Evolutionary conservation across 805 yeast genomes (phyloP).

Genomic region (Brettanomyces naardenensis): DNA sequence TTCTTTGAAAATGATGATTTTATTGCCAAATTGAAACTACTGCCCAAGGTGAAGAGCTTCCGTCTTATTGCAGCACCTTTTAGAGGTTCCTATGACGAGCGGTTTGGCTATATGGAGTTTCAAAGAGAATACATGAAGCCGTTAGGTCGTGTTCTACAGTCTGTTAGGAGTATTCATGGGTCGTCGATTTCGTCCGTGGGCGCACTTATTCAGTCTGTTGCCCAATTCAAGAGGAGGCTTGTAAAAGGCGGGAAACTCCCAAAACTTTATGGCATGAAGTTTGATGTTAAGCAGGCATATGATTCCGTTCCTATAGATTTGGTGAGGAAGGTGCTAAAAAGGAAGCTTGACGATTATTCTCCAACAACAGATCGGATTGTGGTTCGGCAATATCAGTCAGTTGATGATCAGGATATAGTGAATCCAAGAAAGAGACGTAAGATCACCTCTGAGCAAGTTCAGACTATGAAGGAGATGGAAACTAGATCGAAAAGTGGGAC

Average conservation of each 20-base stretch:
- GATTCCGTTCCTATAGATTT: slow-evolving; percentile 55
- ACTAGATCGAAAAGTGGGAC: background rate
- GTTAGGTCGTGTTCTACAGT: slow-evolving; percentile 26
- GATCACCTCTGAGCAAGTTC: background rate
- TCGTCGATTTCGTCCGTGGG: slow-evolving; percentile 26
- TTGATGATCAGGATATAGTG: slow-evolving; percentile 2
- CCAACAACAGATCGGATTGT: slow-evolving; percentile 8
- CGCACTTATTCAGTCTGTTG: slow-evolving; percentile 36
- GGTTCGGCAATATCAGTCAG: slow-evolving; percentile 7
- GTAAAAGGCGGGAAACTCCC: slow-evolving; percentile 23
- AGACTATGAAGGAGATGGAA: background rate
- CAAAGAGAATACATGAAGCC: slow-evolving; percentile 36
- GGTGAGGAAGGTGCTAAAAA: slow-evolving; percentile 10
- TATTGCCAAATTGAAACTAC: slow-evolving; percentile 37
- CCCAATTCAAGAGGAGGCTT: slow-evolving; percentile 28
- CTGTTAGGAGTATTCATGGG: background rate
- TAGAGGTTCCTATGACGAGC: slow-evolving; percentile 28
- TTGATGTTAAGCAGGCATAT: slow-evolving; percentile 72
- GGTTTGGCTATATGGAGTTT: slow-evolving; percentile 26
- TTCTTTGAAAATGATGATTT: slow-evolving; percentile 19
- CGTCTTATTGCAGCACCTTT: slow-evolving; percentile 53
- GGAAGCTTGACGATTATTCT: slow-evolving; percentile 13
- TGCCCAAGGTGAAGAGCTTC: slow-evolving; percentile 58
- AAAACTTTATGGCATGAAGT: slow-evolving; percentile 45
- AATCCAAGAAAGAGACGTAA: slow-evolving; percentile 1